Percentiles rank a stretch among this genome's conserved stretches.
Evolutionary conservation across 805 yeast species (phyloP).

Genomic region (Candida morakotiae): DNA sequence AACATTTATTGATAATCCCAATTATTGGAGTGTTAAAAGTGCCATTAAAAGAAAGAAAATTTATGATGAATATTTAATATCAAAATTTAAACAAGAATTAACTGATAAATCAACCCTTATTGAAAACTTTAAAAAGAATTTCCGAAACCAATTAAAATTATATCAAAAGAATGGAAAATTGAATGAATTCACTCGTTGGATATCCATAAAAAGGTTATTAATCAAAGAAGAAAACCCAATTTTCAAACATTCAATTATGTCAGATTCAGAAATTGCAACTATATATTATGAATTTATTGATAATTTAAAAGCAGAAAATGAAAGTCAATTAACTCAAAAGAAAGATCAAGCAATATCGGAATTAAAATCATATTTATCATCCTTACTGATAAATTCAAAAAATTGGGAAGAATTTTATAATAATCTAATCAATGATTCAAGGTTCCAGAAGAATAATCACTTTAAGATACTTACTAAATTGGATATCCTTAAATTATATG

Average conservation of each 20-base stretch:
- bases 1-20: slow-evolving; percentile 50
- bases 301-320: slow-evolving; percentile 30
- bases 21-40: slow-evolving; percentile 66
- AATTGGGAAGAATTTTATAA: slow-evolving; percentile 37
- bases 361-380: slow-evolving; percentile 47
- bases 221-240: slow-evolving; percentile 64
- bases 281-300: slow-evolving; percentile 51
- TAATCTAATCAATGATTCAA: slow-evolving; percentile 38
- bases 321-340: slow-evolving; percentile 16
- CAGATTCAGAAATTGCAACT: slow-evolving; percentile 52
- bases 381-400: slow-evolving; percentile 19
- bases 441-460: slow-evolving; percentile 59
- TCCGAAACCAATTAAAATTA: slow-evolving; percentile 41
- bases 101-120: slow-evolving; percentile 48
- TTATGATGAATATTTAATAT: slow-evolving; percentile 59
- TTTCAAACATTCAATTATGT: slow-evolving; percentile 54
- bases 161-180: slow-evolving; percentile 34
- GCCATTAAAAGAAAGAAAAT: slow-evolving; percentile 54
- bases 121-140: slow-evolving; percentile 55
- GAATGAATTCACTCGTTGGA: slow-evolving; percentile 62
- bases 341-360: slow-evolving; percentile 50
- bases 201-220: slow-evolving; percentile 41
- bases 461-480: slow-evolving; percentile 47
- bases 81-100: slow-evolving; percentile 43
- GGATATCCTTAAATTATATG: slow-evolving; percentile 58